Percentiles rank a stretch among this genome's conserved stretches.
Conservation (phyloP, 345 rosid genomes). For the Eucalyptus decipiens region DNA sequence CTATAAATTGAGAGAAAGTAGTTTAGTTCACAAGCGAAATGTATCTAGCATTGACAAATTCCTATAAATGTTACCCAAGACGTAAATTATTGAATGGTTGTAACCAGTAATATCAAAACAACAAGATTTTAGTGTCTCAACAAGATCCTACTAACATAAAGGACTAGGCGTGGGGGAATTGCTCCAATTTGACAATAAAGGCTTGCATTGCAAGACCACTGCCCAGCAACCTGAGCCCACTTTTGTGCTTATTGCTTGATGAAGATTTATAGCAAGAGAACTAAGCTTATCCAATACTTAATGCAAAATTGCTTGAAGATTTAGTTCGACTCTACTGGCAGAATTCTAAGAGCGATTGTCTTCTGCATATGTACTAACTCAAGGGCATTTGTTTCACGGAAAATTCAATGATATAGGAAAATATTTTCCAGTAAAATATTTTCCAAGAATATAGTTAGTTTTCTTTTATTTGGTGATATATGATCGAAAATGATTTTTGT, state of each 20-base stretch:
- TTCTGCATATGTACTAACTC: neutral
- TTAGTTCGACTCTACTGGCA: rapidly evolving
- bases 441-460: too few relatives aligned
- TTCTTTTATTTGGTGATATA: too few relatives aligned
- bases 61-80: neutral
- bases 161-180: neutral
- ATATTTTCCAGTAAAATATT: too few relatives aligned
- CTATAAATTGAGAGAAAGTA: neutral
- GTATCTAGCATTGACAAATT: neutral
- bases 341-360: neutral
- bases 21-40: neutral
- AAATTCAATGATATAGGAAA: too few relatives aligned
- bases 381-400: rapidly evolving
- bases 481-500: too few relatives aligned
- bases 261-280: neutral
- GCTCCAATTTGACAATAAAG: too few relatives aligned
- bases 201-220: neutral
- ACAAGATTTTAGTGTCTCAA: neutral
- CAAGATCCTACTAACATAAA: neutral
- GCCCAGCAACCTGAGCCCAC: rapidly evolving
- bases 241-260: neutral
- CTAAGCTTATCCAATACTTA: neutral
- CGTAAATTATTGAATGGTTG: too few relatives aligned
- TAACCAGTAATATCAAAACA: neutral
- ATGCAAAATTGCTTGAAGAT: neutral